These are phyloP conservation scores for Hyaloscypha hepaticicola DNA, from an alignment of 495 filamentous ascomycete genomes.

Conservation along the genomic window DNA sequence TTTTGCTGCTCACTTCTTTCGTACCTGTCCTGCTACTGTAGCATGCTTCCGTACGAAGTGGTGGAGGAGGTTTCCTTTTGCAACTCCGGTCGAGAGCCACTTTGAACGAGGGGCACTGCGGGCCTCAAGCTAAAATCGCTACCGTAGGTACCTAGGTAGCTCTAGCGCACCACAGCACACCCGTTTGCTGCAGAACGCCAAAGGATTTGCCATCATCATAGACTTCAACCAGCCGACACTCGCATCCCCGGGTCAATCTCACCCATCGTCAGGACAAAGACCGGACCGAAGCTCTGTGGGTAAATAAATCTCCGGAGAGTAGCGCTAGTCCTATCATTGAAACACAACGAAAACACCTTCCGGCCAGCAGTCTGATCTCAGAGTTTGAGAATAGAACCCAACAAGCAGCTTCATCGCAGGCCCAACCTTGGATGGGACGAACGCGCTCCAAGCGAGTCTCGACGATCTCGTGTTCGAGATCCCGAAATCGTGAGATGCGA, in stretches of 20 bases:
- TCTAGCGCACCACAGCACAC: background rate
- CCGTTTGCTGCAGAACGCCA: background rate
- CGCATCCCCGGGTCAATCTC: background rate
- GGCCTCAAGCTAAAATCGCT: background rate
- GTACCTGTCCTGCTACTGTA: background rate
- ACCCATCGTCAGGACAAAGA: background rate
- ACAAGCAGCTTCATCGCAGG: background rate
- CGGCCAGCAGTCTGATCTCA: background rate
- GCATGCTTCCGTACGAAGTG: too few species aligned
- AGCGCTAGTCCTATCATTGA: background rate
- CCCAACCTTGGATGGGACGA: background rate
- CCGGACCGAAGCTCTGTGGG: background rate
- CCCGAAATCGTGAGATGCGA: background rate
- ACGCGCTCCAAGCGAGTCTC: background rate
- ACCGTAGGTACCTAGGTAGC: too few species aligned
- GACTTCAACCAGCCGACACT: background rate
- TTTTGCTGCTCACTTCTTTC: background rate
- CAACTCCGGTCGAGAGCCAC: background rate
- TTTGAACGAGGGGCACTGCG: background rate
- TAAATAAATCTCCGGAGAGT: background rate
- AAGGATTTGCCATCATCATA: background rate
- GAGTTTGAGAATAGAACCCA: background rate
- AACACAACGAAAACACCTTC: background rate
- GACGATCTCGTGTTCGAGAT: background rate
- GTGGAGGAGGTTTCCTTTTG: background rate